phyloP scores from a whole-genome alignment of 768 basidiomycete species.

The Coprinopsis marcescibilis region DNA sequence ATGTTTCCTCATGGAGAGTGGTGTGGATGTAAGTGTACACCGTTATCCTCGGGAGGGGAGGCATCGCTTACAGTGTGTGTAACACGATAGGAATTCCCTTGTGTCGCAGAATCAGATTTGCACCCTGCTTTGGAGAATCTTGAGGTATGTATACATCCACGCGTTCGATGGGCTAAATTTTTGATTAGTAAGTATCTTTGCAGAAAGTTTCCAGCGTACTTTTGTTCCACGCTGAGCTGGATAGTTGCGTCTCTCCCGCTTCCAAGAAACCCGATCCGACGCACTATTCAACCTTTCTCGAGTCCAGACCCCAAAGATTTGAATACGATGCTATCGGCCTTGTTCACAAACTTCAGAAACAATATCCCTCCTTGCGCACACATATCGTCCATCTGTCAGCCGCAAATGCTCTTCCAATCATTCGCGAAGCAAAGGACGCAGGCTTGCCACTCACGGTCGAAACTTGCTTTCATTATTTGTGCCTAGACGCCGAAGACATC shows the following conservation, averaged over 20 bases:
- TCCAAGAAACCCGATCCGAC: conserved; percentile 31
- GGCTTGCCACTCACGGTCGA: conserved; percentile 82
- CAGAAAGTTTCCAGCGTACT: conserved; percentile 69
- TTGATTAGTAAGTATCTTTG: conserved; percentile 2
- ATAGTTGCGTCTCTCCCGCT: conserved; percentile 14
- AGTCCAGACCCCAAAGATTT: conserved; percentile 74
- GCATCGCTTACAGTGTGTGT: conserved; percentile 7
- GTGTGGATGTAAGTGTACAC: conserved; percentile 71
- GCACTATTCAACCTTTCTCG: conserved; percentile 76
- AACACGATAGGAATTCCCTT: conserved; percentile 81
- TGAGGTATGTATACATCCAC: conserved; percentile 40
- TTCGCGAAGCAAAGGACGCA: conserved; percentile 60
- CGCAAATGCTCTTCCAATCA: conserved; percentile 68
- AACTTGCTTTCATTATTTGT: conserved; percentile 97
- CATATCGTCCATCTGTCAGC: conserved; percentile 97
- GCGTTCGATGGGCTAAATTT: neutral
- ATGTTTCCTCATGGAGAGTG: conserved; percentile 93
- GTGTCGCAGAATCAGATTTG: conserved; percentile 68
- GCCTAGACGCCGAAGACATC: conserved; percentile 65
- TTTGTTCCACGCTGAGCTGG: conserved; percentile 92
- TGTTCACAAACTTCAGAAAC: conserved; percentile 58
- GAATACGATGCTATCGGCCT: conserved; percentile 80
- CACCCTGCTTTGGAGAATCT: conserved; percentile 65
- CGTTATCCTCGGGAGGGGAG: too few species aligned
- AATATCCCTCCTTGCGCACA: conserved; percentile 64